Conservation (phyloP, 2,329 filamentous ascomycete genomes). For the Teratosphaeria destructans region DNA sequence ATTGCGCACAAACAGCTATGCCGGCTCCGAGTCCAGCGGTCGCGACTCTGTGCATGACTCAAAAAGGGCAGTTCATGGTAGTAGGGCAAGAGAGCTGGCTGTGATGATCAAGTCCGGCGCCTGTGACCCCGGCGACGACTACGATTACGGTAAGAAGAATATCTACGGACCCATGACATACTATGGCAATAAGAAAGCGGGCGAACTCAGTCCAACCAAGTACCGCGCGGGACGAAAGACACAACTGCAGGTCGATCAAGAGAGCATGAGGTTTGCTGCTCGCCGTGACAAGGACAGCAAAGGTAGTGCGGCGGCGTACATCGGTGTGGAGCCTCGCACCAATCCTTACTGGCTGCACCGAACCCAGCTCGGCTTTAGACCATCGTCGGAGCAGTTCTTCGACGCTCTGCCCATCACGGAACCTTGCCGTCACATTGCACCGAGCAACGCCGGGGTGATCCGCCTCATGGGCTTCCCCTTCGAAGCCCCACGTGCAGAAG, state of each 20-base stretch:
- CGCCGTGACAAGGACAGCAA: constrained; percentile 1
- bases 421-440: constrained; percentile 24
- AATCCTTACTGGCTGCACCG: constrained; percentile 2
- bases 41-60: not conserved
- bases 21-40: not conserved
- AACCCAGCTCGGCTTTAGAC: constrained; percentile 6
- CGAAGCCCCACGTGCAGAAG: constrained; percentile 38
- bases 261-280: not conserved
- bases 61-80: not conserved
- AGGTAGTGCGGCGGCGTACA: constrained; percentile 7
- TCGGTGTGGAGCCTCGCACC: not conserved
- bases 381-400: constrained; percentile 18
- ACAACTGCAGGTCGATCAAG: not conserved
- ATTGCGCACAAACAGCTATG: not conserved
- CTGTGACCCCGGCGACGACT: not conserved
- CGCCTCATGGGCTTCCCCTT: constrained; percentile 39
- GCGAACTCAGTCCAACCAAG: not conserved
- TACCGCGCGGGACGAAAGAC: not conserved
- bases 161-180: not conserved
- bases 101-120: constrained; percentile 1
- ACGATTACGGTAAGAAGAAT: constrained; percentile 1
- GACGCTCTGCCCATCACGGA: constrained; percentile 21
- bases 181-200: not conserved
- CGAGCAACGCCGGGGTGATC: constrained; percentile 21
- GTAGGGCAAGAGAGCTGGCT: not conserved